These are phyloP conservation scores for Moesziomyces globuligerus DNA, from an alignment of 1,284 basidiomycete species.

Conservation along the genomic window DNA sequence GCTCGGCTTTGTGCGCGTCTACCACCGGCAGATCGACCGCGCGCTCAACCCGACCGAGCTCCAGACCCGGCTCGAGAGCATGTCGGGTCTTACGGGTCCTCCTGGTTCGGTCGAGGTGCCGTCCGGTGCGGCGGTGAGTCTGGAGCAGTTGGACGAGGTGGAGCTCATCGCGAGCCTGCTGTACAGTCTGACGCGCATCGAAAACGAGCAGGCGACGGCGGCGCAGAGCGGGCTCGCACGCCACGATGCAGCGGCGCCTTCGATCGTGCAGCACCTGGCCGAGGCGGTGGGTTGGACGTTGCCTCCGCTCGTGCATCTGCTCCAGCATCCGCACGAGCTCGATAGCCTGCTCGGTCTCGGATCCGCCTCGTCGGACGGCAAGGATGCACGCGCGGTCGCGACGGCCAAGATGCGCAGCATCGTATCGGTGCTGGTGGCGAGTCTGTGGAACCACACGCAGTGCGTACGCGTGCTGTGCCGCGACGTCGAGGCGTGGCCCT, in stretches of 20 bases:
- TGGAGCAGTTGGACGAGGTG: conserved; percentile 52
- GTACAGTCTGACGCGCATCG: conserved; percentile 41
- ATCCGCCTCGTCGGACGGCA: conserved; percentile 73
- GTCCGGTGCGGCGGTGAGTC: conserved; percentile 12
- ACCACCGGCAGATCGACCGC: conserved; percentile 80
- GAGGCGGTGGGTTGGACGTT: conserved; percentile 68
- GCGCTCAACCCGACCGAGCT: conserved; percentile 80
- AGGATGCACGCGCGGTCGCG: conserved; percentile 66
- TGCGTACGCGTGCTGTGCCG: conserved; percentile 77
- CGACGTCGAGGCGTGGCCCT: conserved; percentile 77
- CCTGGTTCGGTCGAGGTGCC: conserved; percentile 69
- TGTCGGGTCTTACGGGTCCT: conserved; percentile 74
- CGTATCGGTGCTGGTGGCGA: conserved; percentile 69
- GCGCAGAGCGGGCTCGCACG: conserved; percentile 1
- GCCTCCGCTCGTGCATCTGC: conserved; percentile 85
- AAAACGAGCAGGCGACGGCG: conserved; percentile 17
- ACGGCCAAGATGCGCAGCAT: conserved; percentile 68
- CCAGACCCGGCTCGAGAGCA: conserved; percentile 35
- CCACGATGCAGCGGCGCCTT: conserved; percentile 6
- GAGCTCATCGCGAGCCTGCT: conserved; percentile 48
- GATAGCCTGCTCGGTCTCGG: conserved; percentile 78
- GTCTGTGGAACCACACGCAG: conserved; percentile 77
- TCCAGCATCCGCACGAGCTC: conserved; percentile 88
- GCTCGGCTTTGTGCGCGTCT: conserved; percentile 84
- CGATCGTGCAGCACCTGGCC: conserved; percentile 26